Conservation (phyloP, 495 filamentous ascomycete genomes). For the Cercophora samala region DNA sequence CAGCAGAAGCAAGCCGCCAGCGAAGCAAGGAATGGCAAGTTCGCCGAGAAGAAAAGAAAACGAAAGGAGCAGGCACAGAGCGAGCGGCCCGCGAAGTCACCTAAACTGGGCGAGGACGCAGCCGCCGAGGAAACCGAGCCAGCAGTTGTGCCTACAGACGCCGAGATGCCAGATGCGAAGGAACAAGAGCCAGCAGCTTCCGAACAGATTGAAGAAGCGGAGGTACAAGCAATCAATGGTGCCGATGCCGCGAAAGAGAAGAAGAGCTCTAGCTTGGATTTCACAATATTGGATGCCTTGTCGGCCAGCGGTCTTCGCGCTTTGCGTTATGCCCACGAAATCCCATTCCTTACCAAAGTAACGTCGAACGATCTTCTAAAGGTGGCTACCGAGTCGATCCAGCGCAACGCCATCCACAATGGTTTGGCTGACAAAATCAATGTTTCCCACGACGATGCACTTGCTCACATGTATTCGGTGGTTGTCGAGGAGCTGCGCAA, state of each 20-base stretch:
- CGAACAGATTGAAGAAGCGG: neutral
- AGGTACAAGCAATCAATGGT: constrained; percentile 8
- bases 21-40: constrained; percentile 38
- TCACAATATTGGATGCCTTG: constrained; percentile 88
- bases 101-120: constrained; percentile 22
- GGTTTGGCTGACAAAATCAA: constrained; percentile 64
- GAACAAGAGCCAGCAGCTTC: constrained; percentile 18
- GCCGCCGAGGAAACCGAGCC: neutral
- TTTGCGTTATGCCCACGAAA: constrained; percentile 84
- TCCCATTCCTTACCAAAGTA: constrained; percentile 74
- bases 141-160: constrained; percentile 11
- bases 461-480: constrained; percentile 81
- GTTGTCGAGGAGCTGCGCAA: constrained; percentile 42
- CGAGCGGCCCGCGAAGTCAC: constrained; percentile 29
- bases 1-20: constrained; percentile 44
- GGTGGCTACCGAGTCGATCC: constrained; percentile 75
- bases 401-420: constrained; percentile 81
- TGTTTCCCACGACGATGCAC: constrained; percentile 72
- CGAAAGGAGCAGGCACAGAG: constrained; percentile 40
- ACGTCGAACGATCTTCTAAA: constrained; percentile 86
- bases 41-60: constrained; percentile 48
- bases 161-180: constrained; percentile 25
- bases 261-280: constrained; percentile 34
- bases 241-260: constrained; percentile 21
- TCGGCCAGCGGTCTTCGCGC: constrained; percentile 93